A percentile compares a stretch with the other conserved stretches of the same genome.
phyloP scores from a whole-genome alignment of 176 grass and related monocot species.

The Melocanna baccifera region DNA sequence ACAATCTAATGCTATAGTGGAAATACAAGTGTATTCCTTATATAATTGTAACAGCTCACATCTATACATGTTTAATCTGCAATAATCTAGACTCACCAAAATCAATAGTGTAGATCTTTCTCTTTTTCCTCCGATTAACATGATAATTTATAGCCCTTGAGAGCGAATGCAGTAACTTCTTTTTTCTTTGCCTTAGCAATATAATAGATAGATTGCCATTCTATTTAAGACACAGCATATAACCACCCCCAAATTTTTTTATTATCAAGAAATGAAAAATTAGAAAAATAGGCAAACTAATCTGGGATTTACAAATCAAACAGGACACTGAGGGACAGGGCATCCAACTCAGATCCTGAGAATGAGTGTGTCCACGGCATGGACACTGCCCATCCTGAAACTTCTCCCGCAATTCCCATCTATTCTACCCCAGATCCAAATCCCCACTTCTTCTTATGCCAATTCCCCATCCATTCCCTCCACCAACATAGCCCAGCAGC shows the following conservation, averaged over 20 bases:
- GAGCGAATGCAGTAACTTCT: no score
- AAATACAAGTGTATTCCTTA: no score
- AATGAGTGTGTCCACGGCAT: background rate
- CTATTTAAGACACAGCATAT: background rate
- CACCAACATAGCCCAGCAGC: background rate
- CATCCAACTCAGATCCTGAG: background rate
- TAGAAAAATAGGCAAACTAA: background rate
- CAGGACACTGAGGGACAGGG: background rate
- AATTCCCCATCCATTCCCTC: background rate
- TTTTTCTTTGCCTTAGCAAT: no score
- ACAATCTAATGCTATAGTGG: no score
- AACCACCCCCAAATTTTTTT: background rate
- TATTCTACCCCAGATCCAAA: no score
- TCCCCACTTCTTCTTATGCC: background rate
- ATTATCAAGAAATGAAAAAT: background rate
- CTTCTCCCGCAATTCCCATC: no score
- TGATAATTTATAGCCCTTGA: no score
- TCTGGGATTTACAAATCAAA: background rate
- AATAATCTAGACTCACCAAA: no score
- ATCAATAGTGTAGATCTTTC: no score
- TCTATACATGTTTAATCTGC: no score
- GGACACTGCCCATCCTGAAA: background rate
- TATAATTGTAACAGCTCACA: no score
- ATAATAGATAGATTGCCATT: background rate
- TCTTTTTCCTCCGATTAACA: no score